phyloP scores from a whole-genome alignment of 805 yeast species.

The Candida ipomoeae region DNA sequence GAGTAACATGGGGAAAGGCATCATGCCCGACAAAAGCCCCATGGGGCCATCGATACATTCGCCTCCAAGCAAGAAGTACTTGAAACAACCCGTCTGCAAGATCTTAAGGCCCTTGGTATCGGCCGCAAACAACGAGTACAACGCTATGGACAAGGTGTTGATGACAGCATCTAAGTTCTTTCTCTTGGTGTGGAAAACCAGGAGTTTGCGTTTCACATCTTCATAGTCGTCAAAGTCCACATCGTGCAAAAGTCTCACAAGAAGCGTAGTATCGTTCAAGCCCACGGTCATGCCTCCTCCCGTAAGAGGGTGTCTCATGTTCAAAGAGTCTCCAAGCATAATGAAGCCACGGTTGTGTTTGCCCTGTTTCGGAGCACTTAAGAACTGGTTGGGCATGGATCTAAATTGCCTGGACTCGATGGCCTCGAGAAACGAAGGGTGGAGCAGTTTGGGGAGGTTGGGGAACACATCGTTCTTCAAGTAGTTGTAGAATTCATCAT shows the following conservation, averaged over 20 bases:
- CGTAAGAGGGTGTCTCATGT: constrained; percentile 97
- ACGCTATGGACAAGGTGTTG: constrained; percentile 85
- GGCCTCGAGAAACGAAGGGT: constrained; percentile 68
- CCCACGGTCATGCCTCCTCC: constrained; percentile 99
- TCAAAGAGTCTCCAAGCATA: constrained; percentile 87
- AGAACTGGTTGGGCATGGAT: constrained; percentile 90
- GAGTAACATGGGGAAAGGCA: constrained; percentile 68
- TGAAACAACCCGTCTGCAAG: constrained; percentile 85
- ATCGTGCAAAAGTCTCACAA: constrained; percentile 57
- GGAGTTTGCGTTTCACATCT: constrained; percentile 51
- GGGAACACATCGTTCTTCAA: constrained; percentile 59
- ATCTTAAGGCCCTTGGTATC: constrained; percentile 59
- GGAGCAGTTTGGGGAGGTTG: constrained; percentile 57
- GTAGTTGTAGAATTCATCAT: constrained; percentile 57
- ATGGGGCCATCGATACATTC: constrained; percentile 74
- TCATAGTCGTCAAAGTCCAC: constrained; percentile 57
- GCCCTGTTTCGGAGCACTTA: constrained; percentile 70
- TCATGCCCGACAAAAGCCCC: constrained; percentile 75
- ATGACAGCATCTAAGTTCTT: constrained; percentile 78
- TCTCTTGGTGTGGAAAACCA: constrained; percentile 71
- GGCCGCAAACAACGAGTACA: constrained; percentile 88
- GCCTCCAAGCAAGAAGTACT: constrained; percentile 83
- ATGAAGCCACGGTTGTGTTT: constrained; percentile 61
- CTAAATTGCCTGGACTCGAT: constrained; percentile 53
- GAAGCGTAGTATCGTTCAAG: constrained; percentile 71